Base-by-base conservation (phyloP, 192 early-diverging fungal species). In the Geranomyces variabilis region DNA sequence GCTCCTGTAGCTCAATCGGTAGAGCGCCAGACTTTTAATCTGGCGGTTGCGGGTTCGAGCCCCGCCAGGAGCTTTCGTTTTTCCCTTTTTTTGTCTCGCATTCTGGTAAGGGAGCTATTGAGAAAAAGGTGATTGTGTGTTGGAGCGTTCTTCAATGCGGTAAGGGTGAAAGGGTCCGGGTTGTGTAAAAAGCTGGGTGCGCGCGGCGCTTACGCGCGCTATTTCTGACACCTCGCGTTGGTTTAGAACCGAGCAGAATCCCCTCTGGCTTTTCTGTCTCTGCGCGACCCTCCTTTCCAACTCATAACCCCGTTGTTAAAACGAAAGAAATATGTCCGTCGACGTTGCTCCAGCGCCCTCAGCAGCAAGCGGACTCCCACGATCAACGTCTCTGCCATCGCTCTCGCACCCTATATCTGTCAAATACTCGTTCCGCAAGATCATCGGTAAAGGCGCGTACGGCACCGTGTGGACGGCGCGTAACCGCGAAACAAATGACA, bases 401-500 rank as follows among this genome's bases (percentile, higher is more conserved):
- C 49, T 72, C 2, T 43, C 70, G n/a, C 59, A 72, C 36, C 70
- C 70, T 9, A 72, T 72, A 28, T 72, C 70, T 21, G 62, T 64
- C 15, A 72, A 72, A 43, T 72, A 72, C 34, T 72, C 70, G 22
- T 72, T 72, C 28, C 60, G 62, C 34, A 63, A 64, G 47, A 33
- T 72, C 29, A 72, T 72, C 33, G 70, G 70, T 29, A 72, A 72
- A 33, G 70, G 70, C 22, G 70, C 70, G 12, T 72, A 72, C 21
- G 70, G 70, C 15, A 72, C 70, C 10, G 70, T 72, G 17, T 72
- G 70, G 70, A 33, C 41, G 43, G 84, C 84, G 0, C 76, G 75
- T 31, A 73, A 81, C 67, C 46, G 75, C 5, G 70, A 73, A 26
- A 81, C 79, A 4, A 75, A 70, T 17, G 76, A 76, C 46, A 80